These are phyloP conservation scores for Lizonia empirigonia DNA, from an alignment of 2,329 filamentous ascomycete species.

Conservation along the genomic window DNA sequence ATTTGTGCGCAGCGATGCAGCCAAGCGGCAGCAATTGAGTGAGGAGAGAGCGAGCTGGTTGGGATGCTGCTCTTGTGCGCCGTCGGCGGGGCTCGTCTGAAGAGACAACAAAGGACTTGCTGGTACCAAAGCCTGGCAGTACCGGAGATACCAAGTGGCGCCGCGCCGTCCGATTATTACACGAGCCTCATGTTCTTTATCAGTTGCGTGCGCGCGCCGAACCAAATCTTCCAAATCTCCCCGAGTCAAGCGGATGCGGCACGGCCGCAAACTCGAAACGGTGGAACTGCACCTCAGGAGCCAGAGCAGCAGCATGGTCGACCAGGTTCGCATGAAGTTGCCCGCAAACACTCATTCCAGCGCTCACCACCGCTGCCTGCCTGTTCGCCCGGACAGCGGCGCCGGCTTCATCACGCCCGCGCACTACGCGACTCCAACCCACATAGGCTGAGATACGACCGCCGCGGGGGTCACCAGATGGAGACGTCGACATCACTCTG, in stretches of 20 bases:
- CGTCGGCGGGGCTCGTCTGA: conserved; percentile 7
- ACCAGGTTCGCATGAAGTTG: conserved; percentile 4
- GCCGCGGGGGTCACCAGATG: background rate
- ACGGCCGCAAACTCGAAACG: conserved; percentile 37
- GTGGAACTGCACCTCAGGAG: conserved; percentile 22
- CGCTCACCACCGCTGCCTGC: conserved; percentile 10
- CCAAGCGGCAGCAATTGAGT: conserved; percentile 41
- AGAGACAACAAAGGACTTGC: conserved; percentile 21
- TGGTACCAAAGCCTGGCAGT: too few species aligned
- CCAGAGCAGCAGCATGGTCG: conserved; percentile 1
- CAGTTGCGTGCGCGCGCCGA: conserved; percentile 12
- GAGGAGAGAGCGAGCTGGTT: background rate
- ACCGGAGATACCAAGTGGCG: conserved; percentile 6
- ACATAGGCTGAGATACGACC: conserved; percentile 16
- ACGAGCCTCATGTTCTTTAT: conserved; percentile 28
- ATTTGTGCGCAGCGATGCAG: conserved; percentile 31
- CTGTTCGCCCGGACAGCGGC: conserved; percentile 15
- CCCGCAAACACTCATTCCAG: conserved; percentile 15
- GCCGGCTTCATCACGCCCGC: conserved; percentile 12
- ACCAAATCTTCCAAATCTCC: conserved; percentile 19
- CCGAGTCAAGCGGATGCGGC: conserved; percentile 29
- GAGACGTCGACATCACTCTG: conserved; percentile 5
- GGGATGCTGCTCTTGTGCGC: conserved; percentile 7
- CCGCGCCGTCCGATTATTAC: conserved; percentile 11
- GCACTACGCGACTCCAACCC: conserved; percentile 11